phyloP scores from a whole-genome alignment of 23 red algal genomes.

The Gracilaria gracilis region DNA sequence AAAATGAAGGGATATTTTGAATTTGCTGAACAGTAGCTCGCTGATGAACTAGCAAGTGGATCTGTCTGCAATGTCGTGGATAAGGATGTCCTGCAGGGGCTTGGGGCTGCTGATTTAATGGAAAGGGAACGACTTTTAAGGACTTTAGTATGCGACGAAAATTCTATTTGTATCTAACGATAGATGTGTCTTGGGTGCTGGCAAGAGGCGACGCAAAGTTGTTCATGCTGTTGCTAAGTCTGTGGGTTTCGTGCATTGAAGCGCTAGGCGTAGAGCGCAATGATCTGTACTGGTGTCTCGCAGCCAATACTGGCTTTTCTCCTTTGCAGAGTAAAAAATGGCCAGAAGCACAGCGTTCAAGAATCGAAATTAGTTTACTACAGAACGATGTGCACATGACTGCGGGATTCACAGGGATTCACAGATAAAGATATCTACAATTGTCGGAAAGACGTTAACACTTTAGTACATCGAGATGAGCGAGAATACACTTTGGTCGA shows the following conservation, averaged over 20 bases:
- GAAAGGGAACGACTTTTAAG: slow-evolving; percentile 29
- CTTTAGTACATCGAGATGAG: slow-evolving; percentile 27
- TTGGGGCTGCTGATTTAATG: slow-evolving; percentile 13
- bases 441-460: slow-evolving; percentile 42
- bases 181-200: slow-evolving; percentile 41
- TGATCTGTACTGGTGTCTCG: slow-evolving; percentile 37
- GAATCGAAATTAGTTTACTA: slow-evolving; percentile 44
- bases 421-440: slow-evolving; percentile 65
- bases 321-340: slow-evolving; percentile 54
- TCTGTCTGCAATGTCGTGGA: slow-evolving; percentile 35
- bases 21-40: neutral
- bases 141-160: slow-evolving; percentile 37
- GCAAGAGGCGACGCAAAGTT: slow-evolving; percentile 46
- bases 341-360: slow-evolving; percentile 41
- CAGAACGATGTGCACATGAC: slow-evolving; percentile 64
- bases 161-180: neutral
- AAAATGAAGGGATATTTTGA: neutral
- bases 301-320: slow-evolving; percentile 42
- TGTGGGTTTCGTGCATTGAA: slow-evolving; percentile 48
- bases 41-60: slow-evolving; percentile 16
- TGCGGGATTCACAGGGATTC: slow-evolving; percentile 54
- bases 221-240: slow-evolving; percentile 63
- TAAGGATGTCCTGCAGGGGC: slow-evolving; percentile 34
- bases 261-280: slow-evolving; percentile 35
- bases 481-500: slow-evolving; percentile 32